Conservation (phyloP, 345 rosid genomes). For the Citropsis articulata region DNA sequence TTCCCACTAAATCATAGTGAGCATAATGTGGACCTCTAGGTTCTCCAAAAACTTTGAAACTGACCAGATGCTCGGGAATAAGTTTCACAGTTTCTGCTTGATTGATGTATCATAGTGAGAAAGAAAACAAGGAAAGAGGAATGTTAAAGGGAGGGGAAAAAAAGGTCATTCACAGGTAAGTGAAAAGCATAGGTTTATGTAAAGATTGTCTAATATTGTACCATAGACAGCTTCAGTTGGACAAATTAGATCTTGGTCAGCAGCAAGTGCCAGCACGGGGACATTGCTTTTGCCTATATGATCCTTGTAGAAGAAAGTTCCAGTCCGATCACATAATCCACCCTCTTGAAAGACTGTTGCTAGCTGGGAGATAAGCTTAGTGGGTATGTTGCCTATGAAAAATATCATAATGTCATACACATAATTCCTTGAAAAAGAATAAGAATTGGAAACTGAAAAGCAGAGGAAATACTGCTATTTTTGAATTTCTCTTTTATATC, state of each 20-base stretch:
- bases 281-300: constrained; percentile 63
- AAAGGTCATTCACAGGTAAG: not conserved
- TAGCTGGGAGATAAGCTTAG: constrained; percentile 71
- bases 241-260: constrained; percentile 74
- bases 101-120: constrained; percentile 11
- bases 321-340: constrained; percentile 59
- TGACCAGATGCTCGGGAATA: constrained; percentile 51
- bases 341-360: constrained; percentile 54
- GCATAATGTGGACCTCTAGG: constrained; percentile 80
- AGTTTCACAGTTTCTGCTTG: constrained; percentile 75
- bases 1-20: constrained; percentile 77
- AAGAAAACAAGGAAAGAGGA: not conserved
- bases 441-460: not conserved
- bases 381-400: constrained; percentile 65
- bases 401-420: not conserved
- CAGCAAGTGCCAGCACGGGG: constrained; percentile 78
- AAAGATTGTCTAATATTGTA: constrained; percentile 9
- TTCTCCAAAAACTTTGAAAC: constrained; percentile 67
- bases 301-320: constrained; percentile 67
- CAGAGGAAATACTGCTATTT: not conserved
- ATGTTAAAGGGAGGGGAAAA: no score
- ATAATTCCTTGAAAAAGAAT: not conserved
- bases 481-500: not conserved
- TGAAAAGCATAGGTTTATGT: not conserved
- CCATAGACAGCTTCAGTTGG: constrained; percentile 90